Evolutionary conservation across 352 stramenopile genomes (phyloP), one percentile per base, ranked within the genome.

Genomic region (Stephanocyclus meneghinianus): DNA sequence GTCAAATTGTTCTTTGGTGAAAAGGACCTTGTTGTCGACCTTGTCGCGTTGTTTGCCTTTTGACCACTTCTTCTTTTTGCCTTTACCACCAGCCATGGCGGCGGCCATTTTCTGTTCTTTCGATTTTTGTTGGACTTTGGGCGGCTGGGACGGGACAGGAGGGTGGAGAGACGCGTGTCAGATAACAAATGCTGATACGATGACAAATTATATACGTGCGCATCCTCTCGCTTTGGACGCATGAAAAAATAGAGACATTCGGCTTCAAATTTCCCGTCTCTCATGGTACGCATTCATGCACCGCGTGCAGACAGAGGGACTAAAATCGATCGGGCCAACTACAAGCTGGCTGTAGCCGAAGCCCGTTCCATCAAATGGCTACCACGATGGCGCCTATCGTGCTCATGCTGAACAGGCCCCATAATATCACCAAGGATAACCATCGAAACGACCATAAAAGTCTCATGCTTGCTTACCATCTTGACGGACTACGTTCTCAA

Each of bases 61-160:
- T 82, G 96, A 99, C 97, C 97, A 99, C 94, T 99, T 98, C 91
- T 98, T 99, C 93, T 99, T 99, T 95, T 99, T 99, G 91, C 96
- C 96, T 94, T 99, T 99, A 91, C 96, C 96, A 89, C 97, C 97
- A 70, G 97, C 97, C 95, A 99, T 97, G 95, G 97, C 97, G 87
- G 97, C 97, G 84, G 97, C 97, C 95, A 99, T 98, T 97, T 99
- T 99, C 85, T 99, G 96, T 90, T 99, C 97, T 95, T 99, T 99
- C 79, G 97, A 98, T 95, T 99, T 99, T 91, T 99, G 97, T 94
- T 99, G 97, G 85, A 98, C 97, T 92, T 99, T 99, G 78, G 97
- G 97, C 80, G 96, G 96, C 97, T 92, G 70, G 40, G 63, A 30
- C 13, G 50, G 1, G 44, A 26, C 18, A 37, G 10, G 40, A 29